A percentile compares a stretch with the other conserved stretches of the same genome.
phyloP scores from a whole-genome alignment of 768 basidiomycete genomes.

The Agrocybe pediades region DNA sequence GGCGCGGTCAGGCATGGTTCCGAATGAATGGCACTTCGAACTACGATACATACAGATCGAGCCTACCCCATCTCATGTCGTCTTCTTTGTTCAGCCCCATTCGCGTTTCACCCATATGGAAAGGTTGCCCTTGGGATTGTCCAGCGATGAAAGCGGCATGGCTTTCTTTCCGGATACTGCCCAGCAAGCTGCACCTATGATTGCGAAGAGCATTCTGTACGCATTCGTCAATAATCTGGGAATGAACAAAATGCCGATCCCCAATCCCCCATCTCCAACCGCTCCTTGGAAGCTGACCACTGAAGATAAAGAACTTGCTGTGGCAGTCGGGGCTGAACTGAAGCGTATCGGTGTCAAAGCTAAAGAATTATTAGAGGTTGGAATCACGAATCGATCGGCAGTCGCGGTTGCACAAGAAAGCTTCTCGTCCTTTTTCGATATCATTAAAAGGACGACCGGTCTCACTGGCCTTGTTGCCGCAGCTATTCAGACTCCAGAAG shows the following conservation, averaged over 20 bases:
- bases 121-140: slow-evolving; percentile 21
- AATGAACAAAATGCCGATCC: slow-evolving; percentile 10
- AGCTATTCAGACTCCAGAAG: slow-evolving; percentile 7
- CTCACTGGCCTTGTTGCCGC: background rate
- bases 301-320: slow-evolving; percentile 23
- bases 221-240: slow-evolving; percentile 24
- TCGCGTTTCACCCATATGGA: slow-evolving; percentile 25
- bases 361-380: slow-evolving; percentile 23
- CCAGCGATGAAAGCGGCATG: slow-evolving; percentile 13
- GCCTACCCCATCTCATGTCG: slow-evolving; percentile 27
- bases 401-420: background rate
- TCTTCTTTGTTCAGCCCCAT: slow-evolving; percentile 30
- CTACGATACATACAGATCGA: slow-evolving; percentile 31
- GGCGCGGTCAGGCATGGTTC: slow-evolving; percentile 20
- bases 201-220: slow-evolving; percentile 28
- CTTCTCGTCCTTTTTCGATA: slow-evolving; percentile 1
- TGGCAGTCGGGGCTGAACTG: slow-evolving; percentile 25
- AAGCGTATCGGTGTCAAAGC: slow-evolving; percentile 24
- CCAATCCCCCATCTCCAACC: slow-evolving; percentile 3
- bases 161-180: slow-evolving; percentile 31
- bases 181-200: slow-evolving; percentile 27
- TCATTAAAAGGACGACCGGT: slow-evolving; percentile 4
- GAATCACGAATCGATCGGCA: slow-evolving; percentile 3
- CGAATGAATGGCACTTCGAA: slow-evolving; percentile 36
- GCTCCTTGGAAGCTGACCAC: slow-evolving; percentile 29